Percentiles rank a stretch among this genome's conserved stretches.
phyloP scores from a whole-genome alignment of 495 filamentous ascomycete species.

The Delitschia confertaspora region DNA sequence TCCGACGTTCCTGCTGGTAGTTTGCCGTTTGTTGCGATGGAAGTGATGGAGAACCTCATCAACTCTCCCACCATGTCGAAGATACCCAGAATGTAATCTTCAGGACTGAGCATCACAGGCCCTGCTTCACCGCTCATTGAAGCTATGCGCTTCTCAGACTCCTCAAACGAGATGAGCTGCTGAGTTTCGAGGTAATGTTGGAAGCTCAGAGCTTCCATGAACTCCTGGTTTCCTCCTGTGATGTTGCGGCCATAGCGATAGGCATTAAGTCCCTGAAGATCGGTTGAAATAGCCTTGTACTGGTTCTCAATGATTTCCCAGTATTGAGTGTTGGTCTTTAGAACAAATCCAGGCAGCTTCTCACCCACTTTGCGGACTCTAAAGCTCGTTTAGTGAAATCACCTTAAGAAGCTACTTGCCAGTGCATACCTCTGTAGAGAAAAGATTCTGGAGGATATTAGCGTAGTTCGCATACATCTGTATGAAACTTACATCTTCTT shows the following conservation, averaged over 20 bases:
- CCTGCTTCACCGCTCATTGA: slow-evolving; percentile 19
- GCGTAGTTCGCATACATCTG: not conserved
- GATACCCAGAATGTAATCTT: slow-evolving; percentile 85
- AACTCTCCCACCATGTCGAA: slow-evolving; percentile 91
- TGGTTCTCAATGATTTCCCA: slow-evolving; percentile 58
- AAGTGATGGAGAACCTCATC: slow-evolving; percentile 89
- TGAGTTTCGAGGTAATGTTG: slow-evolving; percentile 77
- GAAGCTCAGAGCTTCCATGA: slow-evolving; percentile 79
- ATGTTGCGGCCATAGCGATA: slow-evolving; percentile 75
- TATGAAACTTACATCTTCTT: slow-evolving; percentile 80
- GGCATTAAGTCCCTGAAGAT: slow-evolving; percentile 68
- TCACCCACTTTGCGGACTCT: slow-evolving; percentile 57
- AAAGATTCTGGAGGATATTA: slow-evolving; percentile 61
- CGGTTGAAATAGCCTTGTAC: slow-evolving; percentile 56
- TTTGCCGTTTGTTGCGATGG: slow-evolving; percentile 55
- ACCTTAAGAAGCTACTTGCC: not conserved
- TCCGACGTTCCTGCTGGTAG: slow-evolving; percentile 39
- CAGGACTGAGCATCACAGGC: slow-evolving; percentile 53
- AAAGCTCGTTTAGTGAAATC: slow-evolving; percentile 7
- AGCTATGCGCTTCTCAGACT: slow-evolving; percentile 44
- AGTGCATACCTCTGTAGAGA: slow-evolving; percentile 68
- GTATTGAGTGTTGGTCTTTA: slow-evolving; percentile 54
- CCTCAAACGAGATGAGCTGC: slow-evolving; percentile 55
- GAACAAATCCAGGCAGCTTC: slow-evolving; percentile 55
- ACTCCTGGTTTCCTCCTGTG: slow-evolving; percentile 75